phyloP scores from a whole-genome alignment of 106 monocot species.

The Dendrobium huoshanense region DNA sequence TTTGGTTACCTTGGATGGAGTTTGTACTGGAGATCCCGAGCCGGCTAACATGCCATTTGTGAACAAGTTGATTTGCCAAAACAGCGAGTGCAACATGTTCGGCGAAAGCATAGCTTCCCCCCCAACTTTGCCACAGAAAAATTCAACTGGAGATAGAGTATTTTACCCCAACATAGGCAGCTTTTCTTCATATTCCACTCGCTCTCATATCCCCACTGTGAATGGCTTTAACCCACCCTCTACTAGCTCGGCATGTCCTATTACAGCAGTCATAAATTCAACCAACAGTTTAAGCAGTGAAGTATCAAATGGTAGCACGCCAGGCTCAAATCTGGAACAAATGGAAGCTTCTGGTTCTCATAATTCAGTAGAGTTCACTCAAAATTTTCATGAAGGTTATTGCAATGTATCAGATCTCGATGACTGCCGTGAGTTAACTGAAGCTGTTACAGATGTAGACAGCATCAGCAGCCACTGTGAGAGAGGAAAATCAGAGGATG shows the following conservation, averaged over 20 bases:
- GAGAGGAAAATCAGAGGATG: constrained; percentile 68
- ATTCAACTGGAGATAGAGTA: too few species aligned
- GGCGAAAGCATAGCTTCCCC: constrained; percentile 11
- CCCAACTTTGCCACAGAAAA: too few species aligned
- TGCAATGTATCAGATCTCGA: constrained; percentile 68
- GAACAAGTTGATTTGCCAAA: not conserved
- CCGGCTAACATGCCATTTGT: not conserved
- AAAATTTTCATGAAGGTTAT: constrained; percentile 73
- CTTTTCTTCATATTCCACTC: constrained; percentile 5
- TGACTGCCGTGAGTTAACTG: constrained; percentile 66
- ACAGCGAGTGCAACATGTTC: constrained; percentile 1
- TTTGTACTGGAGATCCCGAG: constrained; percentile 8
- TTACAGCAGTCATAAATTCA: constrained; percentile 7
- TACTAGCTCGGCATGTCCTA: constrained; percentile 13
- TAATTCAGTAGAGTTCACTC: constrained; percentile 37
- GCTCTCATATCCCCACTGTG: constrained; percentile 15
- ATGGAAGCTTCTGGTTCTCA: constrained; percentile 25
- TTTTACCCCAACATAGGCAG: not conserved
- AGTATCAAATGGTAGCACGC: constrained; percentile 1
- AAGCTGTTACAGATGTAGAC: constrained; percentile 73
- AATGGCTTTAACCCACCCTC: constrained; percentile 21
- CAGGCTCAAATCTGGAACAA: constrained; percentile 1
- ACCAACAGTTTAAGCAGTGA: constrained; percentile 20
- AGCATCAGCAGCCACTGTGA: constrained; percentile 77
- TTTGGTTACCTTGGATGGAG: constrained; percentile 4